phyloP scores from a whole-genome alignment of 306 rosid genomes.

The Begonia masoniana region DNA sequence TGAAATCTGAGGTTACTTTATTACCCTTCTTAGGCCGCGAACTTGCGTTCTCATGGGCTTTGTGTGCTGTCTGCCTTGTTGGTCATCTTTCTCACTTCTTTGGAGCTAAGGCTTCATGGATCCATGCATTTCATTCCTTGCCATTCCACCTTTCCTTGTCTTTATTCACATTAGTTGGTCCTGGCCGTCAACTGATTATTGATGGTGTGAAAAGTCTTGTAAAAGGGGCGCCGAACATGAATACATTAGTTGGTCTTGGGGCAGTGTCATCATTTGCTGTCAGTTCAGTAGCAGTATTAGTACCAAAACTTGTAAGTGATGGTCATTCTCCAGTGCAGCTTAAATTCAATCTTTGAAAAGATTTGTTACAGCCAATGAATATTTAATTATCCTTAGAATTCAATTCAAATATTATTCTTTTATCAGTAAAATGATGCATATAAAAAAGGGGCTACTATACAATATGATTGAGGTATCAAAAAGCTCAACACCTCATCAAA shows the following conservation, averaged over 20 bases:
- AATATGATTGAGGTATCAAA: no score
- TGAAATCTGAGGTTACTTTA: background rate
- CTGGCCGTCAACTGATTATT: slow-evolving; percentile 81
- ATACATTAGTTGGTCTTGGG: slow-evolving; percentile 94
- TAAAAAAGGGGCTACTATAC: no score
- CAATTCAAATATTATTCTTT: no score
- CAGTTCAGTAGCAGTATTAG: slow-evolving; percentile 69
- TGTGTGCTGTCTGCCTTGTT: slow-evolving; percentile 86
- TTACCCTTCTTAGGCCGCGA: slow-evolving; percentile 44
- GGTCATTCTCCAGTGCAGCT: slow-evolving; percentile 6
- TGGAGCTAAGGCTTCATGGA: slow-evolving; percentile 79
- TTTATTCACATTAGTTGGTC: slow-evolving; percentile 85
- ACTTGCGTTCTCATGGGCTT: slow-evolving; percentile 90
- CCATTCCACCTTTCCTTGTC: slow-evolving; percentile 80
- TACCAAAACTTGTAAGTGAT: slow-evolving; percentile 71
- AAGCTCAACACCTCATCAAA: no score
- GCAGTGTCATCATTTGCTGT: slow-evolving; percentile 93
- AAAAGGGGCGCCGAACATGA: slow-evolving; percentile 86
- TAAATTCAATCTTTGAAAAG: background rate
- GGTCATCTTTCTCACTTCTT: slow-evolving; percentile 89
- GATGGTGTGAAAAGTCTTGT: slow-evolving; percentile 84
- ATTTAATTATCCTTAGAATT: no score
- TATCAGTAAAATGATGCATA: no score
- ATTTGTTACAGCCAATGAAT: slow-evolving; percentile 3
- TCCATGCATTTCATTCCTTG: slow-evolving; percentile 64